phyloP scores from a whole-genome alignment of 129 eudicot species.

The Escallonia rubra region DNA sequence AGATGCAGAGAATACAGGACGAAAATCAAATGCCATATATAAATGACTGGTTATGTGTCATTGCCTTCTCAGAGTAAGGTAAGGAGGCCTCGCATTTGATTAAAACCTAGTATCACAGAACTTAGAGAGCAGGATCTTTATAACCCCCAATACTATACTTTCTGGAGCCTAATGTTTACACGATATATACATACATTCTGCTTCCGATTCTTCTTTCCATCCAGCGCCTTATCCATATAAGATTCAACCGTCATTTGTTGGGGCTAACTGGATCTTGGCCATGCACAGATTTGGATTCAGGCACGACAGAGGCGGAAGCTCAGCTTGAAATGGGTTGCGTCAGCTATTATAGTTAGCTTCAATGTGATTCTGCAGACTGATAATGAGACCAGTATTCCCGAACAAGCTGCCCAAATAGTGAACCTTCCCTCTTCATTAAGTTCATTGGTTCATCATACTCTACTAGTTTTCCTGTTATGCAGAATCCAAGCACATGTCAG shows the following conservation, averaged over 20 bases:
- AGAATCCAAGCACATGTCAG: background rate
- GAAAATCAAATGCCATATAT: no score
- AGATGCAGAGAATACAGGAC: no score
- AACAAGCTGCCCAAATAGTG: constrained; percentile 84
- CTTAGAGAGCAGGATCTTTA: no score
- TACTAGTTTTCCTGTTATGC: constrained; percentile 61
- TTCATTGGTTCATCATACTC: constrained; percentile 92
- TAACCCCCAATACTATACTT: no score
- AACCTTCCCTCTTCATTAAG: constrained; percentile 78
- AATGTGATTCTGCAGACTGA: constrained; percentile 49
- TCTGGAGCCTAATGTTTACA: no score
- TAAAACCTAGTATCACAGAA: no score
- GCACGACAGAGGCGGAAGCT: background rate
- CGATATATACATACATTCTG: background rate
- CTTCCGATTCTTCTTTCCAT: background rate
- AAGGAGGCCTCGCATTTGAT: no score
- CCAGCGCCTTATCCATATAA: background rate
- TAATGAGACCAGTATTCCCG: constrained; percentile 88
- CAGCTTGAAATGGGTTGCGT: background rate
- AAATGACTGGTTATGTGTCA: no score
- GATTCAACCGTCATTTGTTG: background rate
- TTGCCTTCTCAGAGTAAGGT: no score
- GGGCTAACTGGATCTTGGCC: background rate
- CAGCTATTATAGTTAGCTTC: constrained; percentile 6
- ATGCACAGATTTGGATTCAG: background rate